Evolutionary conservation across 2,329 filamentous ascomycete species (phyloP), one percentile per base, ranked within the genome.

Genomic region (Neofusicoccum sp.): DNA sequence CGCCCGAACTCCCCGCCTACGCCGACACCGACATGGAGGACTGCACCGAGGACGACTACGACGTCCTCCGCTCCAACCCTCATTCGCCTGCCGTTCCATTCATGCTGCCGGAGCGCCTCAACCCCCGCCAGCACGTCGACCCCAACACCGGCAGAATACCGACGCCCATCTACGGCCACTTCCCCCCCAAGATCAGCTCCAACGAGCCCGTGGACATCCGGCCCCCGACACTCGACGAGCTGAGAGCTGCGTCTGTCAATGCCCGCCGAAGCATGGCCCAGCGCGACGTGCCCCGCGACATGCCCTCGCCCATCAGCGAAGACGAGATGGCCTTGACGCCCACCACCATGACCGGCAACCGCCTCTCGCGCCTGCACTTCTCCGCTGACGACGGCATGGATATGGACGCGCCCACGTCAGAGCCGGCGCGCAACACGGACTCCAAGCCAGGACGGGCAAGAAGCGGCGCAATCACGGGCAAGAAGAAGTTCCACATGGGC

Each of bases 401-500:
- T 7, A 66, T 65, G 41, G 64, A 65, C 31, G 58, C 40, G n/a
- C 33, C 20, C 12, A 58, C 26, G 14, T 14, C 62, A 16, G 68
- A 68, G 8, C 45, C 63, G 14, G 47, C 61, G 6, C 58, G 33
- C 20, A 34, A n/a, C 12, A 5, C 31, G 6, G 60, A 66, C 2
- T 61, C 67, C 20, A 65, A 64, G 34, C 66, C 65, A n/a, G 72
- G 72, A 6, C 65, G 74, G 47, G 74, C 75, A 60, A 68, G 75
- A 53, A 76, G 73, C 58, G 75, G 74, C 43, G 74, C 74, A 14
- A 64, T 76, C 44, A 72, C 69, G 6, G 70, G 70, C 48, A 72
- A 73, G 60, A 75, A 71, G 26, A 69, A 76, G 40, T 76, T 80
- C 61, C 76, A 75, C 63, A 80, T 82, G 75, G 79, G 79, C 12